phyloP scores from a whole-genome alignment of 2,329 filamentous ascomycete genomes.

The Myriosclerotinia scirpicola region DNA sequence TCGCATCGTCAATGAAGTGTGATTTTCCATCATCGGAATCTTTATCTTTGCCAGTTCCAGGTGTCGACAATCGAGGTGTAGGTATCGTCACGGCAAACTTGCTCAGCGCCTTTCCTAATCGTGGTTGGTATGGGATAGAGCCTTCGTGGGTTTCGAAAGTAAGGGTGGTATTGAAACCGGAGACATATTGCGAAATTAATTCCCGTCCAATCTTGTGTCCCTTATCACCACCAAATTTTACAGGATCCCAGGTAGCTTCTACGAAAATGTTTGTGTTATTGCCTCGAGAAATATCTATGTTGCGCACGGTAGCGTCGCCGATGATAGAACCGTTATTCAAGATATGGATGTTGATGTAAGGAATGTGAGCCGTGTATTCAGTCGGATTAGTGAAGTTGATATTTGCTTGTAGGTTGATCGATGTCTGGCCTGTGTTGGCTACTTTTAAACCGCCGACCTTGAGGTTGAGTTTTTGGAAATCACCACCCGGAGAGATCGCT shows the following conservation, averaged over 20 bases:
- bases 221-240: conserved; percentile 57
- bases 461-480: conserved; percentile 53
- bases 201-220: conserved; percentile 65
- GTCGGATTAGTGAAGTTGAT: conserved; percentile 92
- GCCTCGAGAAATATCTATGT: conserved; percentile 65
- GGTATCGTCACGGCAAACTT: conserved; percentile 69
- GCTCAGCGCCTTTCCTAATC: conserved; percentile 71
- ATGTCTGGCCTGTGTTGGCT: conserved; percentile 67
- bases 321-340: conserved; percentile 71
- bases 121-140: conserved; percentile 72
- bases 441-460: conserved; percentile 71
- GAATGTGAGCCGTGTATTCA: conserved; percentile 78
- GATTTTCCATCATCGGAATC: conserved; percentile 47
- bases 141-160: conserved; percentile 68
- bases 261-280: conserved; percentile 70
- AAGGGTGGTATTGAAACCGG: conserved; percentile 80
- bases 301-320: conserved; percentile 68
- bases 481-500: conserved; percentile 59
- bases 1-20: conserved; percentile 81
- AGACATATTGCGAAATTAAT: conserved; percentile 82
- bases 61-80: conserved; percentile 65
- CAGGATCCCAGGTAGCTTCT: conserved; percentile 72
- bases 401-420: conserved; percentile 67
- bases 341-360: conserved; percentile 75
- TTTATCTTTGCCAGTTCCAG: conserved; percentile 43